Evolutionary conservation across 2,329 filamentous ascomycete species (phyloP).

Genomic region (Aspergillus piperis): DNA sequence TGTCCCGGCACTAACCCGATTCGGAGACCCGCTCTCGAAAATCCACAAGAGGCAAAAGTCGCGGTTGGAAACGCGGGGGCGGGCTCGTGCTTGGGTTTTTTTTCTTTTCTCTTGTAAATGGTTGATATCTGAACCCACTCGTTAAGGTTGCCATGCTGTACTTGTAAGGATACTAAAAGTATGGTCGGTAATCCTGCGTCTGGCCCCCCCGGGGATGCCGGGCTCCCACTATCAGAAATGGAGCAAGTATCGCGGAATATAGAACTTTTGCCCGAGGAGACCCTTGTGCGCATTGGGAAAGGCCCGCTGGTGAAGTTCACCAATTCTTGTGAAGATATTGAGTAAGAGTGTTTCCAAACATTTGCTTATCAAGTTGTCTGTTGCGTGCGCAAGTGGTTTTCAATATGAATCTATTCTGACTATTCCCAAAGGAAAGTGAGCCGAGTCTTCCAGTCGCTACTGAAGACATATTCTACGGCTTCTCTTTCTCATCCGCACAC

Average conservation of each 20-base stretch:
- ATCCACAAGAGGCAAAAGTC: constrained; percentile 29
- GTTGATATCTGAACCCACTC: constrained; percentile 2
- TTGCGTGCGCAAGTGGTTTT: neutral
- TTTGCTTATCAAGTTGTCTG: neutral
- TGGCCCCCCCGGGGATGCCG: constrained; percentile 15
- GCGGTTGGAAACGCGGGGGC: constrained; percentile 32
- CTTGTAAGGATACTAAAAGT: constrained; percentile 18
- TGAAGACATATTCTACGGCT: constrained; percentile 43
- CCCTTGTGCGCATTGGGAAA: constrained; percentile 36
- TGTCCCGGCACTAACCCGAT: constrained; percentile 29
- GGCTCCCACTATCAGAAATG: constrained; percentile 23
- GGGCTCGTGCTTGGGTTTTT: constrained; percentile 11
- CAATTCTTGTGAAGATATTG: constrained; percentile 30
- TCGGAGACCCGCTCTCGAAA: constrained; percentile 29
- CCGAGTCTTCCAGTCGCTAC: constrained; percentile 42
- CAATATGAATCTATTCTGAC: neutral
- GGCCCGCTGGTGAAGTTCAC: constrained; percentile 39
- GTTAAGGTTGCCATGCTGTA: constrained; percentile 9
- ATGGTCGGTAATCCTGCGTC: constrained; percentile 27
- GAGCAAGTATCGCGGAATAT: constrained; percentile 37
- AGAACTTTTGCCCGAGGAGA: constrained; percentile 38
- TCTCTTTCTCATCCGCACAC: constrained; percentile 44
- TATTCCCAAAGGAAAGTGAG: constrained; percentile 31
- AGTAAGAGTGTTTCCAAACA: constrained; percentile 31
- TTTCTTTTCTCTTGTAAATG: constrained; percentile 9